Base-by-base conservation (phyloP, 805 yeast species). In the Metschnikowia dekortorum region DNA sequence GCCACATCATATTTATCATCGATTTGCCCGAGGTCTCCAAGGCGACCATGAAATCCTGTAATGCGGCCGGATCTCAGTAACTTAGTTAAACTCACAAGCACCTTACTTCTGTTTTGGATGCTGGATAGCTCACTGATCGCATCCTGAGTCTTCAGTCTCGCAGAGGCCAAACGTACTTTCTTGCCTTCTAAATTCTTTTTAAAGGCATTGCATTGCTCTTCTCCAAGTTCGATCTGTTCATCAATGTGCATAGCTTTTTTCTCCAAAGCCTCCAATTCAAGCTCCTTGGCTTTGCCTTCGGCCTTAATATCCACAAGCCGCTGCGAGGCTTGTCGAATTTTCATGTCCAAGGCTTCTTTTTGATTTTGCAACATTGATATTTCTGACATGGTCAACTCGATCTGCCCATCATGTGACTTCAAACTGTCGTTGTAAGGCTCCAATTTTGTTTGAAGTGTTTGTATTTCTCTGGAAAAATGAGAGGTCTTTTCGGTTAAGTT, bases 21-120 rank as follows among this genome's bases (percentile, higher is more conserved):
- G 55, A 94, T 94, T 2, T 79, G 77, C n/a, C 97, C 99, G 41
- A 94, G 71, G 58, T 89, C 96, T 14, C 99, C 99, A 13, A 94
- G 70, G 54, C 97, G 75, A 0, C 98, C 99, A 63, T 88, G 77
- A 58, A 92, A 88, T 0, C 98, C 99, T 6, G 72, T 71, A 26
- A 95, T 79, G 59, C 96, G 77, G 6, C 97, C 97, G 3, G 94
- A 78, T 49, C 83, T 82, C 50, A 85, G 85, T 36, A 94, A 69
- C 54, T 85, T 79, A 51, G 75, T 71, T 49, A 94, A 74, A 13
- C 90, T 86, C 0, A 82, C 63, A 16, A 90, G 72, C 4, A 94
- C 95, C 51, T 82, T 80, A 58, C 80, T 87, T 60, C 85, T 89
- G 53, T 87, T 85, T 58, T 86, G 84, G 13, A 73, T 70, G 18